phyloP scores from a whole-genome alignment of 1,284 basidiomycete species.

The Sparassis latifolia region DNA sequence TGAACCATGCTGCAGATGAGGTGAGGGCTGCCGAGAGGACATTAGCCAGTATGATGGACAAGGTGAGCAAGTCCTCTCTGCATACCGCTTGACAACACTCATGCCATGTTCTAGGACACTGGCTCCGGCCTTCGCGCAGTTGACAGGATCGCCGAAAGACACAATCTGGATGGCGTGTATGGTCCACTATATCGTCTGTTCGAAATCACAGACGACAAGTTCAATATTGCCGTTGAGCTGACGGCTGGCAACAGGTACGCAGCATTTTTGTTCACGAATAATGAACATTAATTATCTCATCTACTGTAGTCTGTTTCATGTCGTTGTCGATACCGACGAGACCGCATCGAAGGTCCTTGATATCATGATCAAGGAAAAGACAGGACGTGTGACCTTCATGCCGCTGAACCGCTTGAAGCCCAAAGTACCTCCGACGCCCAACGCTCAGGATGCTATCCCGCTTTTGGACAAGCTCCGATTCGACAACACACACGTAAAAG shows the following conservation, averaged over 20 bases:
- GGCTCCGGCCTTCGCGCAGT: constrained; percentile 83
- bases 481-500: constrained; percentile 67
- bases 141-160: constrained; percentile 71
- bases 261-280: background rate
- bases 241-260: constrained; percentile 87
- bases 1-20: constrained; percentile 75
- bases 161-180: constrained; percentile 76
- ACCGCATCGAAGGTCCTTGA: constrained; percentile 88
- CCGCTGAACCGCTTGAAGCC: constrained; percentile 95
- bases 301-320: constrained; percentile 79
- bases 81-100: background rate
- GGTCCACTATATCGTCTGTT: constrained; percentile 95
- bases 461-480: constrained; percentile 82
- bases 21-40: constrained; percentile 74
- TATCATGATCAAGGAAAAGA: constrained; percentile 87
- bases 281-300: too few species aligned
- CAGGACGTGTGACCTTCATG: constrained; percentile 96
- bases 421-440: constrained; percentile 60
- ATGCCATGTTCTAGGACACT: constrained; percentile 62
- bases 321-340: constrained; percentile 94
- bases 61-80: constrained; percentile 42
- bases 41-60: constrained; percentile 92
- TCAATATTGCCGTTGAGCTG: constrained; percentile 90
- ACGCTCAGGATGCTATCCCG: constrained; percentile 85
- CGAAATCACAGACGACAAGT: constrained; percentile 83